Base-by-base conservation (phyloP, 2,329 filamentous ascomycete genomes). In the Ceratocystis alfenasii region DNA sequence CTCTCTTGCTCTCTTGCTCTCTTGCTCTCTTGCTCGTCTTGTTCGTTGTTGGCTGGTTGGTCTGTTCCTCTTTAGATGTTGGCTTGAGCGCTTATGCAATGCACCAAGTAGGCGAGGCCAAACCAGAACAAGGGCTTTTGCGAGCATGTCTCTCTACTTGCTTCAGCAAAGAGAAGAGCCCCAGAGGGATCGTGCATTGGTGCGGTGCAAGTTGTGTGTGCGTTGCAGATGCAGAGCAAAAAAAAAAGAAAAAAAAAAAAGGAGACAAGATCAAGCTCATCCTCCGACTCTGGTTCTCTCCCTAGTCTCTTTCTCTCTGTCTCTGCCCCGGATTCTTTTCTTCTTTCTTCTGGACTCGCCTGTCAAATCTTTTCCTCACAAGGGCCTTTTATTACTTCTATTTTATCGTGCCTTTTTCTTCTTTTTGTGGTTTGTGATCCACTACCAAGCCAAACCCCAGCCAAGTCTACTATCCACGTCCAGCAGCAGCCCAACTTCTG, bases 121-220 rank as follows among this genome's bases (percentile, higher is more conserved):
- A 41, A 5, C 36, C 36, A 41, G 36, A 41, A 41, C 36, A 15
- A 41, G 36, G 36, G 36, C 36, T 41, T 15, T 15, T 41, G 36
- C 36, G 36, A 15, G 36, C 1, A 41, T 41, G 36, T 41, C 36
- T 41, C 36, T 41, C 36, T 41, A 5, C 36, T 12, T 41, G 36
- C 36, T 41, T 12, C 36, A 41, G 36, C 36, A 76, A 71, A 76
- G 75, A 73, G 76, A 76, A 74, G 76, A 76, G 71, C 71, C 69
- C 69, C 75, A 76, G 70, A 69, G 69, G 66, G 72, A 57, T 57
- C 53, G 53, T 57, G 53, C 53, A 33, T 57, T 57, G 53, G 36
- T 41, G 46, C n/a, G 46, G 46, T 48, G 46, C 20, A 22, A n/a
- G 48, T 50, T 48, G 46, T 5, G 46, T 48, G 46, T n/a, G 20